phyloP scores from a whole-genome alignment of 768 basidiomycete species.

The Hygrocybe coccinea region DNA sequence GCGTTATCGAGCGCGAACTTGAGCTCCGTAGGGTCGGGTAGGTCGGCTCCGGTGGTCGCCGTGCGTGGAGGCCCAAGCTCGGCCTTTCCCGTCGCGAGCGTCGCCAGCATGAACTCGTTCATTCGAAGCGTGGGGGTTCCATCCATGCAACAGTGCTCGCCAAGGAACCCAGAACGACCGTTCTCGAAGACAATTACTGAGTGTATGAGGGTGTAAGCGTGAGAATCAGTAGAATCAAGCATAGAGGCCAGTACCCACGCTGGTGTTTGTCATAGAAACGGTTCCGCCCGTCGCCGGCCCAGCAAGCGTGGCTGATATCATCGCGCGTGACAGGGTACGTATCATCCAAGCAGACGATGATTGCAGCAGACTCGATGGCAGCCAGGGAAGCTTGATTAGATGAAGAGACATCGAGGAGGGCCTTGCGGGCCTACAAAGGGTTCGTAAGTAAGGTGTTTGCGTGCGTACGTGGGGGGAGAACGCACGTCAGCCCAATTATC shows the following conservation, averaged over 20 bases:
- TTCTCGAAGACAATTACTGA: slow-evolving; percentile 91
- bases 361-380: slow-evolving; percentile 85
- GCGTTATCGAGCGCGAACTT: slow-evolving; percentile 57
- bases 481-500: slow-evolving; percentile 83
- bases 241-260: slow-evolving; percentile 41
- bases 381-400: slow-evolving; percentile 63
- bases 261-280: slow-evolving; percentile 98
- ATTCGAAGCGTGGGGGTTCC: slow-evolving; percentile 92
- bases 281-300: slow-evolving; percentile 88
- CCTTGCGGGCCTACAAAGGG: slow-evolving; percentile 39
- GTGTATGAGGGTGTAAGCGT: background rate
- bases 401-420: slow-evolving; percentile 59
- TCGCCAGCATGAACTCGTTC: slow-evolving; percentile 88
- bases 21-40: slow-evolving; percentile 63
- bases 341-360: slow-evolving; percentile 84
- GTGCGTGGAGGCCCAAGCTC: slow-evolving; percentile 59
- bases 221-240: no score
- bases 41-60: slow-evolving; percentile 27
- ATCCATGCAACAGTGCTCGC: slow-evolving; percentile 86
- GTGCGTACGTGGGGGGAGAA: no score
- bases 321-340: slow-evolving; percentile 75
- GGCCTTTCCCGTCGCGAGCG: slow-evolving; percentile 65
- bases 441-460: background rate
- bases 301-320: slow-evolving; percentile 73
- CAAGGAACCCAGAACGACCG: slow-evolving; percentile 89